These are phyloP conservation scores for Coriolopsis trogii DNA, from an alignment of 1,284 basidiomycete genomes.

Conservation along the genomic window DNA sequence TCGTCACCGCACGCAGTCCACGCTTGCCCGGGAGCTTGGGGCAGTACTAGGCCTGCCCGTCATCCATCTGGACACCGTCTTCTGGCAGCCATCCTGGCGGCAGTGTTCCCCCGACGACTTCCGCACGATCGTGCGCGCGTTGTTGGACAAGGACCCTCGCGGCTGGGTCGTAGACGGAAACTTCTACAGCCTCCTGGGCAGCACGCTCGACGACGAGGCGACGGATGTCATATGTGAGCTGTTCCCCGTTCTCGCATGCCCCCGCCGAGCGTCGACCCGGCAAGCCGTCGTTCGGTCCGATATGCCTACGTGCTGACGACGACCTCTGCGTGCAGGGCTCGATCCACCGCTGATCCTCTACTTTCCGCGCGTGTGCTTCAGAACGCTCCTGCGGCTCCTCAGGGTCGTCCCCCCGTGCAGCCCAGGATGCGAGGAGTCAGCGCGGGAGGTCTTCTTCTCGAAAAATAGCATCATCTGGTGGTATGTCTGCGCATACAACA, in stretches of 20 bases:
- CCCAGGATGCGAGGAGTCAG: slow-evolving; percentile 52
- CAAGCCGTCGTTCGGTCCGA: background rate
- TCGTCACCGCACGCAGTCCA: slow-evolving; percentile 43
- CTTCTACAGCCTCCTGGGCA: slow-evolving; percentile 21
- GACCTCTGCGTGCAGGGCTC: slow-evolving; percentile 47
- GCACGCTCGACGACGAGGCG: slow-evolving; percentile 27
- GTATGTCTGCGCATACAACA: slow-evolving; percentile 28
- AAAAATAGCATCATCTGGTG: slow-evolving; percentile 61
- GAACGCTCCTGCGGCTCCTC: slow-evolving; percentile 55
- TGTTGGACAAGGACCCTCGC: slow-evolving; percentile 16
- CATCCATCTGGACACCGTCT: slow-evolving; percentile 28
- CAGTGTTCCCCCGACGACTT: slow-evolving; percentile 22
- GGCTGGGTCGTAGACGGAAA: slow-evolving; percentile 36
- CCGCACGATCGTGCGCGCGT: slow-evolving; percentile 19
- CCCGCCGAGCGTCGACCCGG: background rate
- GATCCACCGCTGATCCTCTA: slow-evolving; percentile 63
- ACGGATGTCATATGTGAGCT: slow-evolving; percentile 65
- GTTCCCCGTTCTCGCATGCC: slow-evolving; percentile 7
- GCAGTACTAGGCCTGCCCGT: slow-evolving; percentile 39
- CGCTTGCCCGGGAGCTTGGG: slow-evolving; percentile 48
- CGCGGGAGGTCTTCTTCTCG: slow-evolving; percentile 48
- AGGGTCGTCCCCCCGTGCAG: slow-evolving; percentile 45
- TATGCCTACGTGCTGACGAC: background rate
- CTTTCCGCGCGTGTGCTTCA: slow-evolving; percentile 54
- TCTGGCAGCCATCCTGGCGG: slow-evolving; percentile 32